Conservation (phyloP, 2,329 filamentous ascomycete species). For the Talaromyces sp. region DNA sequence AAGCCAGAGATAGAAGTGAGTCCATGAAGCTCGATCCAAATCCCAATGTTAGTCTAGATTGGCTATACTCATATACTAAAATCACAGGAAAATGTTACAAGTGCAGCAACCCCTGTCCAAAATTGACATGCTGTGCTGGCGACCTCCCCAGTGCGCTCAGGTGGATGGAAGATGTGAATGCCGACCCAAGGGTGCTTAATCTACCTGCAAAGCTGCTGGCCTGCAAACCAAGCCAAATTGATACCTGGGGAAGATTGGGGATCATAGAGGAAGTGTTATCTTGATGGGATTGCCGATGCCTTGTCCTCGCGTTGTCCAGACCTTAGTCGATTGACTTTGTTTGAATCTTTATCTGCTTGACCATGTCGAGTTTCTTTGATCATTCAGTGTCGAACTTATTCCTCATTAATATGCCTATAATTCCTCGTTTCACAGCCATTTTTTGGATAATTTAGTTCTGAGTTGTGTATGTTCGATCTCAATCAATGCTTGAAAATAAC, state of each 20-base stretch:
- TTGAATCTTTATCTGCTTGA: neutral
- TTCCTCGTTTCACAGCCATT: neutral
- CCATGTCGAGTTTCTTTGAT: neutral
- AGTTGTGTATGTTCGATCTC: slow-evolving; percentile 17
- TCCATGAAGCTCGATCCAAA: neutral
- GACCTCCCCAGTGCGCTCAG: neutral
- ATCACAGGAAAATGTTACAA: neutral
- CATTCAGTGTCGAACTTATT: neutral
- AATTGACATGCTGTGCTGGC: neutral
- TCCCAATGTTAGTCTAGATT: neutral
- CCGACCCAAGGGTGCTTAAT: neutral
- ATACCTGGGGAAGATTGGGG: neutral
- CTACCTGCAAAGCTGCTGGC: neutral
- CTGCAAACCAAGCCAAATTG: neutral
- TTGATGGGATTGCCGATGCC: neutral
- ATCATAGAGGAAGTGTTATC: neutral
- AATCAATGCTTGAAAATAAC: slow-evolving; percentile 20
- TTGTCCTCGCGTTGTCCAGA: neutral
- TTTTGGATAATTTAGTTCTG: neutral
- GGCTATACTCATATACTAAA: neutral
- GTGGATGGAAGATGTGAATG: slow-evolving; percentile 14
- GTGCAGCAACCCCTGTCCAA: neutral
- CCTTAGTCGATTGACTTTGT: neutral
- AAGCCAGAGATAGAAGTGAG: neutral
- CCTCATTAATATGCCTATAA: neutral